A percentile compares a stretch with the other conserved stretches of the same genome.
phyloP scores from a whole-genome alignment of 169 alveolate genomes.

The Eimeria sp. region DNA sequence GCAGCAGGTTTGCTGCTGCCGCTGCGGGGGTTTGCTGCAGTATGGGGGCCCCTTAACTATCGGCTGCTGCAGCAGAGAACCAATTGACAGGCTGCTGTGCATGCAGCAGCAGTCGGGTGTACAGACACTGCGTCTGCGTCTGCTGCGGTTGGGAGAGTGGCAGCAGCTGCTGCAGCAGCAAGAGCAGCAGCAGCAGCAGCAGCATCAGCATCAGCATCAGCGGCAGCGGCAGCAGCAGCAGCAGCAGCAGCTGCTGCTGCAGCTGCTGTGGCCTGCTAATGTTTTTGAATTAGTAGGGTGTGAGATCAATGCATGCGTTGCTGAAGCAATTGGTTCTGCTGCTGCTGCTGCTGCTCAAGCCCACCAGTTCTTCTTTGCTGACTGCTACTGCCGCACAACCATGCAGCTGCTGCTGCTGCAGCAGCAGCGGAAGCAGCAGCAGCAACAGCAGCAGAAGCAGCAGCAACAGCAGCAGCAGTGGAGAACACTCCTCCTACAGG shows the following conservation, averaged over 20 bases:
- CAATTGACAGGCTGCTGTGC: background rate
- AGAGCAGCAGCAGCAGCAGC: constrained; percentile 28
- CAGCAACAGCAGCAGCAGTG: background rate
- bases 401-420: constrained; percentile 56
- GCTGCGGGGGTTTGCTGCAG: constrained; percentile 58
- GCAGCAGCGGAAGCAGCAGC: constrained; percentile 30
- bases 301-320: background rate
- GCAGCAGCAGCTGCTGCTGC: too few relatives aligned
- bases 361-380: background rate
- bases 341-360: constrained; percentile 30
- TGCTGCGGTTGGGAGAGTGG: constrained; percentile 37
- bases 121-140: constrained; percentile 19
- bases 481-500: background rate
- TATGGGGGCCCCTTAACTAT: background rate
- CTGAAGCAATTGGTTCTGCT: background rate
- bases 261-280: constrained; percentile 14
- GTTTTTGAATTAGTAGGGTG: background rate
- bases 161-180: constrained; percentile 50
- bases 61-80: background rate
- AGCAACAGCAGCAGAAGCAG: constrained; percentile 6
- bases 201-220: too few relatives aligned
- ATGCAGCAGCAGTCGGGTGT: background rate
- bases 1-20: constrained; percentile 17
- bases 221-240: too few relatives aligned
- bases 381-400: background rate